Evolutionary conservation across 2,329 filamentous ascomycete species (phyloP), one percentile per base, ranked within the genome.

Genomic region (Plectosphaerella cucumerina): DNA sequence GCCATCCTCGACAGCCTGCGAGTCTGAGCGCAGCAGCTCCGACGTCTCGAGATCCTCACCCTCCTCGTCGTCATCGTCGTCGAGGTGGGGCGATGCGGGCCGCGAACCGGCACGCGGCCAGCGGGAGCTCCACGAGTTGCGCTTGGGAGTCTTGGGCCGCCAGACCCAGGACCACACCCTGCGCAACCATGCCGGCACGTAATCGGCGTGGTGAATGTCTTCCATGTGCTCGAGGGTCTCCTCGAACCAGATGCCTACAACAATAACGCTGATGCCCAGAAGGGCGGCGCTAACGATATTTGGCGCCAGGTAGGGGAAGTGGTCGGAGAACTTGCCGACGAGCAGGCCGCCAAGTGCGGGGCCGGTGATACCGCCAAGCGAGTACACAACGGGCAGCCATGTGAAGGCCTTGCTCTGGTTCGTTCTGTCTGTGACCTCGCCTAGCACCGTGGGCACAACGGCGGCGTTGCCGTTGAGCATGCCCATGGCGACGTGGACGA

Each of bases 381-480:
- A 93, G 68, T 99, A 99, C n/a, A 97, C 86, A 37, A 97, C 87
- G 0, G 94, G 94, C 41, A 99, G 75, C 72, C 96, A 99, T 2
- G 89, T 94, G 62, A 99, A 99, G 0, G 91, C 94, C 49, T 82
- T 81, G 62, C 90, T 94, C 75, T 99, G 94, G 67, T 99, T 99
- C 56, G 87, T 94, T 50, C 90, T 84, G 65, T 97, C 92, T 2
- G 94, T 99, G 48, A 99, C 87, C 68, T 99, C 94, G 39, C 94
- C 94, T 46, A 99, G 70, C 46, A 93, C 96, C 0, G 94, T 97
- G 8, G 90, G 93, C 14, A 99, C 91, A 12, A 97, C 86, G 5
- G 90, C 93, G 26, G 94, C 91, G 62, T 99, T 99, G 48, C 94
- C 94, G 66, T 97, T 99, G 48, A 96, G 82, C 49, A 96, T 66